These are phyloP conservation scores for Alternaria alternata DNA, from an alignment of 2,329 filamentous ascomycete species.

Conservation along the genomic window DNA sequence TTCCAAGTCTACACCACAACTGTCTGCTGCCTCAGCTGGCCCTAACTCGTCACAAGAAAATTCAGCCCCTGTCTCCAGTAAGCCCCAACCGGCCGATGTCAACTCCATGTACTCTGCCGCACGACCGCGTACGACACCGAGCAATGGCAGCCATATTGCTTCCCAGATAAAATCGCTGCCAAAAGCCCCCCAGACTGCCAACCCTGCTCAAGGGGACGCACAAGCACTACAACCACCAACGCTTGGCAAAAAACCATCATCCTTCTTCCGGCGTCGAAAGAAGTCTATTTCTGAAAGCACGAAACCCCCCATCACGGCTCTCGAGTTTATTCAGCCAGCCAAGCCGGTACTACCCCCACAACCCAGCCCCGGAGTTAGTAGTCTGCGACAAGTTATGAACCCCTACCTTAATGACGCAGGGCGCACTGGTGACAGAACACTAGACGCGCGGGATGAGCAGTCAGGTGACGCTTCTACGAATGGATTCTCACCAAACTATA, in stretches of 20 bases:
- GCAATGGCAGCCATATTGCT: constrained; percentile 54
- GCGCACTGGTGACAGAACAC: constrained; percentile 32
- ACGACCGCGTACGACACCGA: constrained; percentile 50
- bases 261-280: constrained; percentile 93
- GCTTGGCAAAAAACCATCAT: constrained; percentile 89
- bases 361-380: constrained; percentile 70
- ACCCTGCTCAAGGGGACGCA: constrained; percentile 30
- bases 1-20: constrained; percentile 62
- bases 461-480: constrained; percentile 53
- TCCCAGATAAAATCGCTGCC: constrained; percentile 58
- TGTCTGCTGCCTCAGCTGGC: constrained; percentile 20
- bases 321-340: constrained; percentile 50
- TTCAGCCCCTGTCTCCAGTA: constrained; percentile 25
- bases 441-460: constrained; percentile 41
- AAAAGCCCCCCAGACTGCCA: constrained; percentile 37
- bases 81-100: constrained; percentile 36
- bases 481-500: constrained; percentile 79
- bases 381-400: constrained; percentile 85
- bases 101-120: constrained; percentile 43
- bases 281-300: constrained; percentile 79
- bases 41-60: constrained; percentile 28
- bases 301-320: constrained; percentile 66
- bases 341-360: constrained; percentile 41
- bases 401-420: constrained; percentile 69
- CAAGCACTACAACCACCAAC: constrained; percentile 38